Evolutionary conservation across 345 rosid genomes (phyloP), one percentile per base, ranked within the genome.

Genomic region (Iberis pinnata): DNA sequence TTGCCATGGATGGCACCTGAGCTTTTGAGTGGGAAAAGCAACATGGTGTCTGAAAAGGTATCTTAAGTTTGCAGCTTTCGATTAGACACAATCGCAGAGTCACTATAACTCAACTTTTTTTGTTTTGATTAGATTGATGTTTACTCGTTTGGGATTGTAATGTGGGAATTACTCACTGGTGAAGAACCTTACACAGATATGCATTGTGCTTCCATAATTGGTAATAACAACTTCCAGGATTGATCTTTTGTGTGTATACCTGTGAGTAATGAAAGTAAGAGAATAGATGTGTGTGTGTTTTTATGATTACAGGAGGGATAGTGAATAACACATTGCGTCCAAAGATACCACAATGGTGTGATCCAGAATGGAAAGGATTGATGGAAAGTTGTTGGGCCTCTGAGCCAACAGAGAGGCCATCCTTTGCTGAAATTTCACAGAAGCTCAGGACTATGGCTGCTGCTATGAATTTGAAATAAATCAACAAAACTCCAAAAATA

Each of bases 1-100:
- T 70, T 92, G 53, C 98, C 98, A 24, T 92, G 98, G 98, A 92
- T 92, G 96, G 98, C 98, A 49, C 98, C 98, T 46, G 98, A 92
- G 79, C 96, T 92, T 50, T 72, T 92, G 60, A 92, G 98, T 61
- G 96, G 96, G 42, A 92, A 92, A 83, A 85, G 84, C 63, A 80
- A 83, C 60, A 92, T 92, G 98, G 97, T 92, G 35, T 72, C 98
- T 19, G 98, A 92, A 60, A 88, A 92, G 98, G 98, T 92, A 22
- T 47, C 59, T 44, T 43, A 7, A 47, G 32, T 25, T 6, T 43
- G 35, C 42, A 38, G 47, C 13, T 39, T 37, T 12, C 7, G 3
- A 17, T 11, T 39, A 9, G 39, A 49, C 33, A 2, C 4, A 45
- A 7, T 17, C 4, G 12, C 3, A 38, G 10, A 37, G 4, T 12